Percentiles rank a stretch among this genome's conserved stretches.
Conservation (phyloP, 176 grass and related monocot genomes). For the Carex myosuroides region DNA sequence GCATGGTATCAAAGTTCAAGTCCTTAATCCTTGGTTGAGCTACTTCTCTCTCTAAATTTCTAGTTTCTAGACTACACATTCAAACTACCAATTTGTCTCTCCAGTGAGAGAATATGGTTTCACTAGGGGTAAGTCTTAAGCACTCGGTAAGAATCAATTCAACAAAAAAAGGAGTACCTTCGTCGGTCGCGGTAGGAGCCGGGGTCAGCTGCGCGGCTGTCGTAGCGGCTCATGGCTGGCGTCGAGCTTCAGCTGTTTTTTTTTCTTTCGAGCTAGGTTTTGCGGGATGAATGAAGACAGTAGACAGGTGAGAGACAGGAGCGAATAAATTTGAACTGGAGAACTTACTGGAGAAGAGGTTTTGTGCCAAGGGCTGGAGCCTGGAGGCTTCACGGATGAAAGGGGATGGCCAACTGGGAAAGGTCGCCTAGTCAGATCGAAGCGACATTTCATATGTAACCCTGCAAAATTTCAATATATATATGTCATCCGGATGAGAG, state of each 20-base stretch:
- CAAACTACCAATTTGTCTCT: background rate
- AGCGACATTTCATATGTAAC: background rate
- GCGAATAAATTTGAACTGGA: background rate
- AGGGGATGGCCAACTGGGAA: background rate
- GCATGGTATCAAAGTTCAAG: background rate
- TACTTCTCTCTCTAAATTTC: background rate
- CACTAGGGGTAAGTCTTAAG: background rate
- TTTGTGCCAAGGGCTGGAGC: background rate
- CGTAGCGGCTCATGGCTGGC: conserved; percentile 72
- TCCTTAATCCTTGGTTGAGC: background rate
- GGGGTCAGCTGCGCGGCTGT: conserved; percentile 68
- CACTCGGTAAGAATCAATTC: background rate
- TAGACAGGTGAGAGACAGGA: background rate
- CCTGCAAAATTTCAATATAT: background rate
- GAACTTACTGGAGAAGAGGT: background rate
- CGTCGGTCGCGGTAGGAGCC: conserved; percentile 72
- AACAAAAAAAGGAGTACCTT: conserved; percentile 36
- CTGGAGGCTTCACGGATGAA: background rate
- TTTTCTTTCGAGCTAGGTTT: background rate
- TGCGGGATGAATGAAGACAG: conserved; percentile 19
- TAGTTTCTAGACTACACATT: background rate
- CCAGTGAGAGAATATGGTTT: background rate
- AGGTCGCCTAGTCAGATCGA: background rate
- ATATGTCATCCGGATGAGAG: no score
- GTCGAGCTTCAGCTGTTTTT: background rate